Base-by-base conservation (phyloP, 768 basidiomycete species). In the Albatrellus ellisii region DNA sequence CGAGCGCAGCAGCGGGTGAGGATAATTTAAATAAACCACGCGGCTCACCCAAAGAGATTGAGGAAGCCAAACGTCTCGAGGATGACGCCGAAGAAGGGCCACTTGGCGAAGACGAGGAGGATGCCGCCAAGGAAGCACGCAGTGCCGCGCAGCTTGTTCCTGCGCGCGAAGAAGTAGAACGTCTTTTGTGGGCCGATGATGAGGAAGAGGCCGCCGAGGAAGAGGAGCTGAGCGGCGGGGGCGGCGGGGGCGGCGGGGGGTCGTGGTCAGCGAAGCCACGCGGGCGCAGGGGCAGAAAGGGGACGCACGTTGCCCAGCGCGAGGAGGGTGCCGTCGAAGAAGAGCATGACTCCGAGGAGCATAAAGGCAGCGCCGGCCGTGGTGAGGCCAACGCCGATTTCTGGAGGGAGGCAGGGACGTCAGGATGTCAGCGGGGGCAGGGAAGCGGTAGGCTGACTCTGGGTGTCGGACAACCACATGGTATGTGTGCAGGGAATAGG, bases 151-250 rank as follows among this genome's bases (percentile, higher is more conserved):
- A 97, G 63, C 62, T 99, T 99, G 61, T 98, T 86, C 58, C 76
- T 85, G 47, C 95, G 77, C 25, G 92, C 85, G 63, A 99, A 98
- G 68, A 99, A 98, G 63, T 89, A 88, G 65, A 95, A 92, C 15
- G 91, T 95, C 67, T 97, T 98, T 49, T 85, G 79, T 6, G 91
- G 90, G 4, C 90, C 95, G 50, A 99, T 98, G 65, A 98, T 94
- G 48, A 98, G 72, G 6, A 92, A 94, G 43, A 99, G 70, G 37
- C 95, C 95, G 2, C 84, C 79, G 29, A 99, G 61, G 68, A 99
- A 99, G 49, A 98, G 75, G 54, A 98, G 73, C 94, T 95, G 54
- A n/a, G 44, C 3, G 33, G 42, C 29, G 36, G 47, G 21, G 35
- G 14, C n/a, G 34, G 36, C 4, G n/a, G 33, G 18, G 25, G 12